Evolutionary conservation across 371 early-diverging fungal genomes (phyloP).

Genomic region (Neoconidiobolus thromboides): DNA sequence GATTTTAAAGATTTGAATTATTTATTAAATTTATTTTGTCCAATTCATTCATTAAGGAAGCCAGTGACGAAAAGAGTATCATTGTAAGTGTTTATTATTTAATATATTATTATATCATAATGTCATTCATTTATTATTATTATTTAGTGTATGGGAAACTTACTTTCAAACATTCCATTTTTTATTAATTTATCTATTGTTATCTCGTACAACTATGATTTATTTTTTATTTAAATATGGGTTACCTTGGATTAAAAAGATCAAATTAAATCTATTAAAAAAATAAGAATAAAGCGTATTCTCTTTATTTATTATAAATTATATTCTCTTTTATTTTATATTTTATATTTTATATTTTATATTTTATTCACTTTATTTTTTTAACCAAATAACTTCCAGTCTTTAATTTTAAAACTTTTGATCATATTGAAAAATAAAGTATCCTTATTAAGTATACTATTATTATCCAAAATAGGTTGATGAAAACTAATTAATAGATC

Average conservation of each 20-base stretch:
- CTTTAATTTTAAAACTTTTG: neutral
- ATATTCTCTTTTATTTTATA: too few relatives aligned
- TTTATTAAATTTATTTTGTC: neutral
- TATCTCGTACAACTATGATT: too few relatives aligned
- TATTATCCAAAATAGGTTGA: neutral
- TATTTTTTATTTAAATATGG: too few relatives aligned
- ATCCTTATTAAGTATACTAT: neutral
- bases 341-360: too few relatives aligned
- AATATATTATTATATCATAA: neutral
- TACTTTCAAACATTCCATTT: neutral
- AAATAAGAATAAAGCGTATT: too few relatives aligned
- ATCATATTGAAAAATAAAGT: neutral
- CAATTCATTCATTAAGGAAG: neutral
- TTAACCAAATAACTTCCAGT: neutral
- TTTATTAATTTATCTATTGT: too few relatives aligned
- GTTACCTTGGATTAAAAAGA: too few relatives aligned
- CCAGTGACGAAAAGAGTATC: neutral
- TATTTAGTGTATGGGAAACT: neutral
- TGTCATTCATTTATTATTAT: neutral
- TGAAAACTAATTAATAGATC: neutral
- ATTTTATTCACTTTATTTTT: neutral
- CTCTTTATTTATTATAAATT: too few relatives aligned
- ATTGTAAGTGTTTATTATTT: neutral
- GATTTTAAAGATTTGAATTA: neutral
- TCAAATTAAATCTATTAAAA: too few relatives aligned